Conservation (phyloP, 139 green algal species). For the Volvox africanus region DNA sequence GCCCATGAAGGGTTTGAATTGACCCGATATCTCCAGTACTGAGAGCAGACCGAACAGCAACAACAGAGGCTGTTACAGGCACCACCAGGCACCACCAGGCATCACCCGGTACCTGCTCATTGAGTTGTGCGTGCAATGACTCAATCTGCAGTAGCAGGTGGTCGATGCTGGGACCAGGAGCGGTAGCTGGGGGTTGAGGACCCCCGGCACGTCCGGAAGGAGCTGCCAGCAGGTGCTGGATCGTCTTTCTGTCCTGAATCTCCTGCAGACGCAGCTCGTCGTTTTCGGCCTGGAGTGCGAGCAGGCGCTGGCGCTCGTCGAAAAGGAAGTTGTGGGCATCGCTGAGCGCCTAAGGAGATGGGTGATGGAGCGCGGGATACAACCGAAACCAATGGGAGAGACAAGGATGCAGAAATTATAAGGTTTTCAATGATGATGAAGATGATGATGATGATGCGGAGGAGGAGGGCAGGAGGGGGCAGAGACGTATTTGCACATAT, state of each 20-base stretch:
- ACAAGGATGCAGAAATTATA: too few relatives aligned
- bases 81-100: not conserved
- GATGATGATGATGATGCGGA: not conserved
- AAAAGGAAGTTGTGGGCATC: conserved; percentile 89
- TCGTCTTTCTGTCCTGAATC: conserved; percentile 76
- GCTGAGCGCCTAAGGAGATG: conserved; percentile 75
- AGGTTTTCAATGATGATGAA: too few relatives aligned
- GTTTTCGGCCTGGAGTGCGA: conserved; percentile 86
- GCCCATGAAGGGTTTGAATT: too few relatives aligned
- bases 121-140: conserved; percentile 86
- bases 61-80: too few relatives aligned
- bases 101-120: conserved; percentile 84
- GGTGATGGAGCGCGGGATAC: not conserved
- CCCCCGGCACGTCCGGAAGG: conserved; percentile 11
- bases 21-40: too few relatives aligned
- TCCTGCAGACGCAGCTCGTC: conserved; percentile 86
- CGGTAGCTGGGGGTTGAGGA: not conserved
- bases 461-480: not conserved
- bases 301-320: conserved; percentile 87
- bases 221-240: conserved; percentile 83
- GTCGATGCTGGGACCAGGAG: conserved; percentile 60
- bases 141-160: conserved; percentile 84
- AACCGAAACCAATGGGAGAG: too few relatives aligned
- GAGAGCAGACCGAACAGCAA: too few relatives aligned
- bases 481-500: too few relatives aligned